Percentiles rank a stretch among this genome's conserved stretches.
Conservation (phyloP, 139 green algal species). For the Chloropicon primus region DNA sequence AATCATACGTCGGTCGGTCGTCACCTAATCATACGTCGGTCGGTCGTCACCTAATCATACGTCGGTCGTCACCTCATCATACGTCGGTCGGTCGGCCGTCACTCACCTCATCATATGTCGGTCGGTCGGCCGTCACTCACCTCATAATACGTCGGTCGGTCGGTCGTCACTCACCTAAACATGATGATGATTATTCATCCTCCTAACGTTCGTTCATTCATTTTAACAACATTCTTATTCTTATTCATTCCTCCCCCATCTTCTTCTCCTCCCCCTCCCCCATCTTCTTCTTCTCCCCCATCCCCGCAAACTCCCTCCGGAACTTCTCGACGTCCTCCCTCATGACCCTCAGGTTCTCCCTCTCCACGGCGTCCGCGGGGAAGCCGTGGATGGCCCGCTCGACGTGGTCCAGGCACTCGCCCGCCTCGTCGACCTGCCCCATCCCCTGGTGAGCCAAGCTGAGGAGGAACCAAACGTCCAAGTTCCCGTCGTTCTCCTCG, state of each 20-base stretch:
- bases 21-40: too few species aligned
- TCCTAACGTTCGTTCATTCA: too few species aligned
- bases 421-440: neutral
- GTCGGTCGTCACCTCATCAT: too few species aligned
- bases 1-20: too few species aligned
- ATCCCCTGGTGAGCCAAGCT: neutral
- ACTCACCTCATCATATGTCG: too few species aligned
- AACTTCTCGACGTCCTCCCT: neutral
- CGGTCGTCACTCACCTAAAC: too few species aligned
- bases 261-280: neutral
- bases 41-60: too few species aligned
- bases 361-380: neutral
- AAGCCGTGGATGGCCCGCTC: neutral
- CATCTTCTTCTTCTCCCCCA: neutral
- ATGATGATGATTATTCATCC: too few species aligned
- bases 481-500: neutral
- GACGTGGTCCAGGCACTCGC: neutral
- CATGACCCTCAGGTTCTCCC: neutral
- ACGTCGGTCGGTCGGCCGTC: too few species aligned
- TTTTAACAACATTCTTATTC: neutral
- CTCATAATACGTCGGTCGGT: too few species aligned
- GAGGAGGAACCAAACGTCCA: neutral
- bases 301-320: neutral
- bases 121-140: too few species aligned
- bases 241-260: neutral